Conservation (phyloP, 2,329 filamentous ascomycete genomes). For the Hypoxylon sp. region DNA sequence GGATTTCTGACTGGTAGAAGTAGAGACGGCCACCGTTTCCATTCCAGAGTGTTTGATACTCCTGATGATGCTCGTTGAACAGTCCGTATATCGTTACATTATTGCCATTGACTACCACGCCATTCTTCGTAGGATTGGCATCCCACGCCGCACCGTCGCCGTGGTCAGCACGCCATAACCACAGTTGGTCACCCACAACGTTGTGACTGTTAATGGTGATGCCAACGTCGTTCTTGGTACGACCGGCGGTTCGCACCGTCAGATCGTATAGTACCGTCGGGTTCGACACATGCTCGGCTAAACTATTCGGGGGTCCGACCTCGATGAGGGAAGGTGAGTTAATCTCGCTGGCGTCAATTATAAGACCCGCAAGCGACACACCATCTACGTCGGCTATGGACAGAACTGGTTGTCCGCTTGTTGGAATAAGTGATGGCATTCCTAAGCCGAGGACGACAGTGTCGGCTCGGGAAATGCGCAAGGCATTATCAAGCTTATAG, state of each 20-base stretch:
- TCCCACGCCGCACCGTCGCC: conserved; percentile 52
- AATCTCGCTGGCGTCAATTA: conserved; percentile 52
- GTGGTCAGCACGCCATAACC: conserved; percentile 56
- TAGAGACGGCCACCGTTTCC: conserved; percentile 53
- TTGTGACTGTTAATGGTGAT: conserved; percentile 54
- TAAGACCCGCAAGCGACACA: conserved; percentile 53
- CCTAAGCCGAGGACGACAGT: conserved; percentile 54
- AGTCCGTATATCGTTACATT: conserved; percentile 54
- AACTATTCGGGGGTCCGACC: conserved; percentile 49
- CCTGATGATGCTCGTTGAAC: conserved; percentile 56
- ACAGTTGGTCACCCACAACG: conserved; percentile 54
- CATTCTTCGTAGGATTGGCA: conserved; percentile 52
- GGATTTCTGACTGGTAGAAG: conserved; percentile 56
- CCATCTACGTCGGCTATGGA: conserved; percentile 52
- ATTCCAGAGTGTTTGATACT: conserved; percentile 55
- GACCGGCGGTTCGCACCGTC: conserved; percentile 53
- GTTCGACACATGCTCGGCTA: conserved; percentile 47
- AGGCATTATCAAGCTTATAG: conserved; percentile 50
- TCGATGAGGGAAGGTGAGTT: conserved; percentile 51
- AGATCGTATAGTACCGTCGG: conserved; percentile 55
- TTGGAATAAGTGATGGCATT: conserved; percentile 52
- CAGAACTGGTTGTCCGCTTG: conserved; percentile 48
- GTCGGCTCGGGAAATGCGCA: conserved; percentile 47
- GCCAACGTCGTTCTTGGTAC: conserved; percentile 50
- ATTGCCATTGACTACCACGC: conserved; percentile 53